Evolutionary conservation across 768 basidiomycete genomes (phyloP).

Genomic region (Mycena filopes): DNA sequence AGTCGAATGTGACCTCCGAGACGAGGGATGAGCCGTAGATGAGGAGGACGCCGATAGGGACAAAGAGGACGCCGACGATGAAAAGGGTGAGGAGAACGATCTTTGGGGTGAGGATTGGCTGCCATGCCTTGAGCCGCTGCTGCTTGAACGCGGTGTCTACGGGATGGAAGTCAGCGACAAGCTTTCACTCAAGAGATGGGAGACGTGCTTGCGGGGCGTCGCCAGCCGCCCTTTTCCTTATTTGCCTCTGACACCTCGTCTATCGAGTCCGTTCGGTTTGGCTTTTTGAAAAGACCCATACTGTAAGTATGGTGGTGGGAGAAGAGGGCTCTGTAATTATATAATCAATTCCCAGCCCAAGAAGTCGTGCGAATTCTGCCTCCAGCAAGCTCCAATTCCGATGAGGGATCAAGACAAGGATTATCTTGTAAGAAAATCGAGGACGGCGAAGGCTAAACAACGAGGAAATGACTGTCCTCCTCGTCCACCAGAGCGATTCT

Average conservation of each 20-base stretch:
- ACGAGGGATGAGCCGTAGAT: conserved; percentile 89
- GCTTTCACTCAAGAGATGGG: conserved; percentile 16
- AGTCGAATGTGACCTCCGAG: conserved; percentile 94
- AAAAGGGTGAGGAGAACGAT: conserved; percentile 97
- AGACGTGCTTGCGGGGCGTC: conserved; percentile 82
- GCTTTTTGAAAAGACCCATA: conserved; percentile 72
- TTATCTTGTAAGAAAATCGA: too few species aligned
- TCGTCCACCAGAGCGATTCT: too few species aligned
- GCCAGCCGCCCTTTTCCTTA: conserved; percentile 90
- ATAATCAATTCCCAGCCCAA: too few species aligned
- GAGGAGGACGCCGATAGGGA: conserved; percentile 93
- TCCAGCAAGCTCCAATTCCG: too few species aligned
- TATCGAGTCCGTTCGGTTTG: conserved; percentile 48
- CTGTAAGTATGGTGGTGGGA: too few species aligned
- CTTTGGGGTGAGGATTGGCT: conserved; percentile 98
- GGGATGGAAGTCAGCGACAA: conserved; percentile 34
- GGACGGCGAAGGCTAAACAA: too few species aligned
- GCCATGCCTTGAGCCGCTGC: conserved; percentile 99
- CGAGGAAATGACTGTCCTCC: too few species aligned
- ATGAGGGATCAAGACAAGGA: too few species aligned
- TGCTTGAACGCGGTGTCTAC: conserved; percentile 99
- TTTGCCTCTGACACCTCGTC: conserved; percentile 63
- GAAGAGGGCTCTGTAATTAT: too few species aligned
- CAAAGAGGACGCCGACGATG: conserved; percentile 94
- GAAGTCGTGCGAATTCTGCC: too few species aligned